Evolutionary conservation across 2,329 filamentous ascomycete genomes (phyloP), one percentile per base, ranked within the genome.

Genomic region (Alternaria longipes): DNA sequence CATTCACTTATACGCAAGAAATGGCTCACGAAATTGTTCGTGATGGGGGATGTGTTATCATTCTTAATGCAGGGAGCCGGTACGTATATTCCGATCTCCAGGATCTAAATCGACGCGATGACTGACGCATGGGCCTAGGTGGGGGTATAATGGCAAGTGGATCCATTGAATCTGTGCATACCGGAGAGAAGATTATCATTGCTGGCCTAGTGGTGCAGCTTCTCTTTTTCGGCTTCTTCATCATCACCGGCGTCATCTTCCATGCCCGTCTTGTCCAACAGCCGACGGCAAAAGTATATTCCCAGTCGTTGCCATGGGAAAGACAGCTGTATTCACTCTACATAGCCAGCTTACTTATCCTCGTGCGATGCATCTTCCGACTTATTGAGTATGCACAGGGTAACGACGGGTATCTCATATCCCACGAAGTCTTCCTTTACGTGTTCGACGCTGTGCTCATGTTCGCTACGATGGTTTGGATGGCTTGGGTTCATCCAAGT

Each of bases 361-460:
- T 86, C 60, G 54, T 85, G 6, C 79, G 85, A 36, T 81, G 75
- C 7, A 59, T 85, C 2, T 84, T 85, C 54, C 79, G 85, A 32
- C 75, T 85, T 9, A 69, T 81, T 7, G 84, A 86, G 73, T 87
- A 83, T 59, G 62, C 74, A 0, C 70, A 80, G 65, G 84, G 84
- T 1, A 75, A 79, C 26, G 65, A 75, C 22, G 84, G 84, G 1
- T 80, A 77, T 50, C 65, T 86, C 9, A 70, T 84, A 36, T 64
- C 58, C 5, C 73, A 79, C 22, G 83, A 85, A 73, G 70, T 74
- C 2, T 83, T 74, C 45, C 54, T 83, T 4, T 84, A 84, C 63
- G 66, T 82, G 24, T 82, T 84, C 55, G 83, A 84, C 73, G 79
- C 81, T 20, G 49, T 72, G 2, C 69, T 82, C 26, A 83, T 83